These are phyloP conservation scores for Plicaturopsis crispa DNA, from an alignment of 768 basidiomycete genomes.

Conservation along the genomic window DNA sequence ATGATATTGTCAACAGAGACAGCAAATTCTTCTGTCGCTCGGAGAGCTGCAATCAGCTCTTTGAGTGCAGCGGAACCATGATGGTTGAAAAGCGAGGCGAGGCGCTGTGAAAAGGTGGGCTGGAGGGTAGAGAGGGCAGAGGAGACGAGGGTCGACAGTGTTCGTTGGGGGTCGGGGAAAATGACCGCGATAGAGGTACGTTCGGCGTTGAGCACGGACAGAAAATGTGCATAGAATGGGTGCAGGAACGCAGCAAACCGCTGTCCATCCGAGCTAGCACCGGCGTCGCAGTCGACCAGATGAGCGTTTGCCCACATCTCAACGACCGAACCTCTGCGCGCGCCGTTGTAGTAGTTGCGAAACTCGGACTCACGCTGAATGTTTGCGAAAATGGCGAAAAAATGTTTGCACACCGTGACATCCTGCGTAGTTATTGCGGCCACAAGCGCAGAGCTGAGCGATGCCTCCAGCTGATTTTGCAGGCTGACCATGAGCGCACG, in stretches of 20 bases:
- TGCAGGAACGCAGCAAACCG: slow-evolving; percentile 63
- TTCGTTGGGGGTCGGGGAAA: slow-evolving; percentile 77
- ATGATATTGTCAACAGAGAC: slow-evolving; percentile 64
- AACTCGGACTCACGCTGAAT: slow-evolving; percentile 94
- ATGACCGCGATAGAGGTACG: slow-evolving; percentile 70
- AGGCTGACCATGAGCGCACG: slow-evolving; percentile 83
- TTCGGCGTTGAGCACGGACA: slow-evolving; percentile 62
- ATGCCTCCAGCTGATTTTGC: slow-evolving; percentile 93
- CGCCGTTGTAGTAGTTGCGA: slow-evolving; percentile 89
- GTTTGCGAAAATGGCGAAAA: slow-evolving; percentile 81
- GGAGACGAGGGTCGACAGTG: slow-evolving; percentile 76
- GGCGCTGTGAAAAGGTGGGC: slow-evolving; percentile 75
- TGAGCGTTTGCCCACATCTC: slow-evolving; percentile 59
- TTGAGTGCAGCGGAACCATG: slow-evolving; percentile 57
- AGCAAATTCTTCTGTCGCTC: slow-evolving; percentile 80
- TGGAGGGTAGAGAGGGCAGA: slow-evolving; percentile 73
- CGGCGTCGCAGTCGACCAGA: slow-evolving; percentile 45
- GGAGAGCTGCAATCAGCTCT: slow-evolving; percentile 65
- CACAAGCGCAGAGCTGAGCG: slow-evolving; percentile 84
- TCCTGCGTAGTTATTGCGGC: slow-evolving; percentile 80
- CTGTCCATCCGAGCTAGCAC: slow-evolving; percentile 17
- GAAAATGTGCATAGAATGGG: slow-evolving; percentile 66
- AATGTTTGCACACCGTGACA: slow-evolving; percentile 62
- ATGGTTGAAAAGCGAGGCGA: slow-evolving; percentile 61
- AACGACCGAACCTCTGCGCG: slow-evolving; percentile 58